These are phyloP conservation scores for Prunus fruticosa DNA, from an alignment of 306 rosid genomes.

Conservation along the genomic window DNA sequence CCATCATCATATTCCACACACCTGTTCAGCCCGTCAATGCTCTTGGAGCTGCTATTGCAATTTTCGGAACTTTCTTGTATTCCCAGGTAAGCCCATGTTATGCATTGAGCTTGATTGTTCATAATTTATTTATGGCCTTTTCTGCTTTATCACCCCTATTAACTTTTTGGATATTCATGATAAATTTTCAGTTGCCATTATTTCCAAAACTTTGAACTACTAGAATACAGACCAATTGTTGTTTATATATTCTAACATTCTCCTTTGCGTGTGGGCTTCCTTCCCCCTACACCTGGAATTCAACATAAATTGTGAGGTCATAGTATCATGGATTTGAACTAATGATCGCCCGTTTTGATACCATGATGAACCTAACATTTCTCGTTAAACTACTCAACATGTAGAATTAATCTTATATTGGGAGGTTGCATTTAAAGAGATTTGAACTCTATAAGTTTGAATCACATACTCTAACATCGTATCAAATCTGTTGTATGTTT, in stretches of 20 bases:
- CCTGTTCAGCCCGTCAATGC: conserved; percentile 96
- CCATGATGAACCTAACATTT: neutral
- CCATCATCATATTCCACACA: conserved; percentile 89
- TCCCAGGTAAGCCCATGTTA: conserved; percentile 69
- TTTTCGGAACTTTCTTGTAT: conserved; percentile 90
- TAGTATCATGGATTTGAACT: neutral
- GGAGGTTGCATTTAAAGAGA: neutral
- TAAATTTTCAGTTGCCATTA: neutral
- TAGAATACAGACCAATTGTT: neutral
- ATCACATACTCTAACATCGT: neutral
- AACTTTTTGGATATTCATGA: neutral
- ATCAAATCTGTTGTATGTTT: neutral
- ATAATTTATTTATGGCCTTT: neutral
- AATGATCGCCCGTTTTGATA: neutral
- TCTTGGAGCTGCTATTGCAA: conserved; percentile 91
- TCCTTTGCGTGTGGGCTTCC: neutral
- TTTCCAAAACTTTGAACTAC: neutral
- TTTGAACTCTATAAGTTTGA: neutral
- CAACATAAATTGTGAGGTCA: neutral
- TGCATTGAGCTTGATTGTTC: neutral
- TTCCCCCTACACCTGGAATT: neutral
- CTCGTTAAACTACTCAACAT: neutral
- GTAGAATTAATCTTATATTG: neutral
- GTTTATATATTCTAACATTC: neutral
- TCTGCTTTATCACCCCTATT: neutral